Evolutionary conservation across 75 land plant genomes (phyloP).

Genomic region (Cunninghamia lanceolata): DNA sequence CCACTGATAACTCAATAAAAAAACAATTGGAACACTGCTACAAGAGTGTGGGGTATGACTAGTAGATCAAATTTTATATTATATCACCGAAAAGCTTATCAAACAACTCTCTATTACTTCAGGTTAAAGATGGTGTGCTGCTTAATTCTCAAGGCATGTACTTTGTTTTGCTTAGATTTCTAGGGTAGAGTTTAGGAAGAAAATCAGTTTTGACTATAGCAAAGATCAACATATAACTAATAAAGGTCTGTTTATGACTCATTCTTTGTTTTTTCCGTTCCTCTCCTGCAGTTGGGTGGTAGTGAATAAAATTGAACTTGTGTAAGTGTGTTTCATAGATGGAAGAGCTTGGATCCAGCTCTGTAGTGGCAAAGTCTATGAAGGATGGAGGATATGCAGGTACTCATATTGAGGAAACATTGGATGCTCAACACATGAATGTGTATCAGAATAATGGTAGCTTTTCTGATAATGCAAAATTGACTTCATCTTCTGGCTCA

Average conservation of each 20-base stretch:
- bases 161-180: not conserved
- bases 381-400: not conserved
- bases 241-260: not conserved
- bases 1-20: not conserved
- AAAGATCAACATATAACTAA: not conserved
- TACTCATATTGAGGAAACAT: not conserved
- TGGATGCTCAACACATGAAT: not conserved
- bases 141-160: not conserved
- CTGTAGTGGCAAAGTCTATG: not conserved
- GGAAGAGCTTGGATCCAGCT: slow-evolving; percentile 1
- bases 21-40: not conserved
- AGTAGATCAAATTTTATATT: not conserved
- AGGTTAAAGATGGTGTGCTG: not conserved
- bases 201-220: not conserved
- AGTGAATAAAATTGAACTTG: slow-evolving; percentile 1
- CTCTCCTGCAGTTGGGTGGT: not conserved
- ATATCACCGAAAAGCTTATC: not conserved
- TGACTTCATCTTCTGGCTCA: not conserved
- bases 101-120: not conserved
- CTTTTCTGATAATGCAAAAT: not conserved
- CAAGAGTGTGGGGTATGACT: not conserved
- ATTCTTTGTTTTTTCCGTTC: not conserved
- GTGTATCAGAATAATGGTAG: not conserved
- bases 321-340: not conserved
- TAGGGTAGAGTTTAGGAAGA: not conserved